Evolutionary conservation across 1,284 basidiomycete species (phyloP), one percentile per base, ranked within the genome.

Genomic region (Cutaneotrichosporon daszewskae): DNA sequence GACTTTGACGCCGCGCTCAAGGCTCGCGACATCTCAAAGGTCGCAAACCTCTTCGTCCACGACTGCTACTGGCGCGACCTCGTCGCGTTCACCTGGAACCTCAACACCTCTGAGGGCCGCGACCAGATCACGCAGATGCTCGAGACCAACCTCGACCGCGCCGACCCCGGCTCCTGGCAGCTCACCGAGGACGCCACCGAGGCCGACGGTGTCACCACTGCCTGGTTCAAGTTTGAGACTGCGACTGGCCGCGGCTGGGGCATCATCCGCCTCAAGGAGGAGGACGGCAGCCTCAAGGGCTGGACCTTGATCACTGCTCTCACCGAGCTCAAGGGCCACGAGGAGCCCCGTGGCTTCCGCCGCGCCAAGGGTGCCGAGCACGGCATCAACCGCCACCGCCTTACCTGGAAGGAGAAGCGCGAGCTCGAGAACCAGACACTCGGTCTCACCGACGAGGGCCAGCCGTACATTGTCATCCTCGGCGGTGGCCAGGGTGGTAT

Each of bases 11-110:
- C 29, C 16, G 36, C 48, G 13, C 48, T 50, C 40, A 26, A 45
- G 32, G 25, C 31, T n/a, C 11, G 27, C 26, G 94, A 96, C 65
- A 95, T 91, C 0, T 85, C 88, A 32, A 94, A 95, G 67, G 81
- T 85, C 3, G 90, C 92, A 25, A 94, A 94, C 69, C 63, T 96
- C 77, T 94, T 75, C 50, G 80, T 67, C 17, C 49, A 49, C 26
- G 43, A 45, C 22, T 32, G 26, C 16, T 50, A 45, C 62, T 81
- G 78, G 79, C 72, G 79, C 35, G 82, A 83, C 60, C 73, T 80
- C 52, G 74, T 82, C 26, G 72, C 78, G 0, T 68, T 82, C 31
- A 80, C 80, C 13, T 82, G 79, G 79, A 76, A 79, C 53, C 76
- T 82, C 53, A 75, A 79, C 35, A 82, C 80, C 1, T 77, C 81